phyloP scores from a whole-genome alignment of 2,329 filamentous ascomycete genomes.

The Alternaria consortialis region DNA sequence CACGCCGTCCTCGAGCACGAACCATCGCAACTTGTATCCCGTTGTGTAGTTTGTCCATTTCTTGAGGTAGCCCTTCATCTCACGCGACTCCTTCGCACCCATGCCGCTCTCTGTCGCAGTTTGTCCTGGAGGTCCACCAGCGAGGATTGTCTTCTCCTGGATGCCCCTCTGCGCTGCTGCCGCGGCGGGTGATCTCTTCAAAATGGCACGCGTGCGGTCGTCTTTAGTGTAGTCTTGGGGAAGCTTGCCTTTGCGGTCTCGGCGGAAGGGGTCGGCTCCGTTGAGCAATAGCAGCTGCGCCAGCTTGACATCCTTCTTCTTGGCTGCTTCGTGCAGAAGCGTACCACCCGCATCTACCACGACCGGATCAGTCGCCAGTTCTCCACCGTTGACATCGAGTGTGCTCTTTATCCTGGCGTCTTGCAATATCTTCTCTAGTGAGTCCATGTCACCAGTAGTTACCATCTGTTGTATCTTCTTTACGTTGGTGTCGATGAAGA shows the following conservation, averaged over 20 bases:
- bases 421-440: conserved; percentile 79
- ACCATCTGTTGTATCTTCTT: conserved; percentile 85
- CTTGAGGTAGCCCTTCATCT: conserved; percentile 99
- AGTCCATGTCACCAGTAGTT: conserved; percentile 75
- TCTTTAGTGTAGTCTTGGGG: conserved; percentile 97
- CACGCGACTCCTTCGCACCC: conserved; percentile 84
- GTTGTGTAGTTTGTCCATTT: conserved; percentile 99
- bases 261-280: conserved; percentile 92
- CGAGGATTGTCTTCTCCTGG: conserved; percentile 95
- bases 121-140: conserved; percentile 69
- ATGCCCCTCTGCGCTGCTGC: conserved; percentile 94
- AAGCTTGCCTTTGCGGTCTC: conserved; percentile 93
- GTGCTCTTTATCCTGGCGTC: conserved; percentile 86
- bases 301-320: conserved; percentile 83
- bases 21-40: conserved; percentile 97
- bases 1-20: conserved; percentile 96
- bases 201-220: conserved; percentile 83
- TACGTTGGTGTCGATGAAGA: conserved; percentile 88
- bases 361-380: conserved; percentile 81
- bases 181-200: conserved; percentile 94
- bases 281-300: conserved; percentile 92
- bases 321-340: conserved; percentile 89
- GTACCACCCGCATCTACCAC: conserved; percentile 89
- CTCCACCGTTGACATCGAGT: conserved; percentile 90
- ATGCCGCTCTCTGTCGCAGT: conserved; percentile 66